Base-by-base conservation (phyloP, 2,329 filamentous ascomycete genomes). In the Verticillium tricorpus region DNA sequence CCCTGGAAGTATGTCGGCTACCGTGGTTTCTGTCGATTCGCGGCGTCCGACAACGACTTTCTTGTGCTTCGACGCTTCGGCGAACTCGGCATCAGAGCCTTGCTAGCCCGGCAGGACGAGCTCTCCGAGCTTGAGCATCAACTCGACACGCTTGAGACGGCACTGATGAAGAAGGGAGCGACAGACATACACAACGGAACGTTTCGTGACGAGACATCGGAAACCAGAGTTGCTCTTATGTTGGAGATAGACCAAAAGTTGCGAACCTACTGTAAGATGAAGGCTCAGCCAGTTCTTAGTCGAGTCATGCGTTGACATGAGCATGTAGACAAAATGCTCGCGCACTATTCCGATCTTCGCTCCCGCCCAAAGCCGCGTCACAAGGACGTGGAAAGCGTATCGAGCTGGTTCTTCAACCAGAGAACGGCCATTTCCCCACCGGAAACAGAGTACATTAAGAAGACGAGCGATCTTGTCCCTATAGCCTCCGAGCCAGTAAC, bases 1-100 rank as follows among this genome's bases (percentile, higher is more conserved):
- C 69, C 70, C 4, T 74, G 72, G 71, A 73, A 73, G 55, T 72
- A 70, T 54, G 66, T 70, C 8, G 71, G 73, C 0, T 73, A 73
- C 50, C 63, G 58, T 14, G 67, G 67, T 25, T 74, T 71, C 57
- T 9, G 68, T 0, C 34, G 67, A 1, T 74, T 73, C 55, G 59
- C 74, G 5, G 65, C 70, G 5, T 72, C 72, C 0, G 72, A 75
- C 4, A 65, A 67, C 17, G 72, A 72, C 52, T 67, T 72, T n/a
- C 64, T 69, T 25, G 67, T 76, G 8, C 67, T 77, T 4, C 68
- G 74, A 6, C 69, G 73, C 14, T 77, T 78, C 57, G 66, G 67
- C 8, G 60, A 65, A 1, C 64, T 76, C 0, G 75, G 74, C 52
- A 62, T 64, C 7, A 64, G 73, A 35, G 62, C 74, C 14, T 63